Evolutionary conservation across 257 asterid species (phyloP).

Genomic region (Solanum phureja): DNA sequence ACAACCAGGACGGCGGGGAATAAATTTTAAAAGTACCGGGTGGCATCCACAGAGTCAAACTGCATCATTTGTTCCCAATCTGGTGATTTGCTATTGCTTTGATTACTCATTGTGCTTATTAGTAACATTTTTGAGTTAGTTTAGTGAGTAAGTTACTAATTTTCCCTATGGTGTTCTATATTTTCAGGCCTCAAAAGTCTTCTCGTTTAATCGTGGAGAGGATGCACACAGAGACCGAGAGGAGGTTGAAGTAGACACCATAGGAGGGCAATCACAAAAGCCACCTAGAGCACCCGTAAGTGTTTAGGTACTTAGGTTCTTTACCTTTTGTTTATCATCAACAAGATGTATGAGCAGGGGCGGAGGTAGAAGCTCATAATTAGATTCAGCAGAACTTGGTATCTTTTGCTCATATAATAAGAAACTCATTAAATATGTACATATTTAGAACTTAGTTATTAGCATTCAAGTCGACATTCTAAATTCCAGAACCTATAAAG

Average conservation of each 20-base stretch:
- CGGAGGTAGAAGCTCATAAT: not conserved
- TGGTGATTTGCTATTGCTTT: constrained; percentile 44
- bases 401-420: not conserved
- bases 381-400: not conserved
- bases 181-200: constrained; percentile 51
- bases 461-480: not conserved
- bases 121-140: not conserved
- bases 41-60: constrained; percentile 24
- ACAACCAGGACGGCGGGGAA: constrained; percentile 18
- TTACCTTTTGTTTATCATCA: not conserved
- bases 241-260: constrained; percentile 21
- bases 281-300: constrained; percentile 63
- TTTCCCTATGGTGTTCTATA: not conserved
- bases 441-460: not conserved
- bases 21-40: constrained; percentile 23
- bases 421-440: not conserved
- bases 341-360: not conserved
- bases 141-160: not conserved
- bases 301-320: not conserved
- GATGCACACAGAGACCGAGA: constrained; percentile 13
- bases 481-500: not conserved
- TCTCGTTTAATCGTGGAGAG: constrained; percentile 21
- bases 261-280: constrained; percentile 29
- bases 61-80: constrained; percentile 47
- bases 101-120: not conserved